Evolutionary conservation across 2,329 filamentous ascomycete genomes (phyloP).

Genomic region (Fusarium sambucinum): DNA sequence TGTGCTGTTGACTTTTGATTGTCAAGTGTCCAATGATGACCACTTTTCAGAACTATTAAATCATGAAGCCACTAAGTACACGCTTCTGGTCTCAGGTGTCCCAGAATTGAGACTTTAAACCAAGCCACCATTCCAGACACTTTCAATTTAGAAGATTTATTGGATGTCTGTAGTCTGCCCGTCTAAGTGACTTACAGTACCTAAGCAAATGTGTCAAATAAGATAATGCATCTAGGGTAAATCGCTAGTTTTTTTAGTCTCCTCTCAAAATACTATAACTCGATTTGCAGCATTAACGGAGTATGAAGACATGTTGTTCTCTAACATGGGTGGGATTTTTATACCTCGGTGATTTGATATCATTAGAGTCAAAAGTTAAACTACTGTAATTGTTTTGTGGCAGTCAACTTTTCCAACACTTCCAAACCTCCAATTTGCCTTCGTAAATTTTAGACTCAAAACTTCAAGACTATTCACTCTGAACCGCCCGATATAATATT

Average conservation of each 20-base stretch:
- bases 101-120: background rate
- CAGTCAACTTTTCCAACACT: too few relatives aligned
- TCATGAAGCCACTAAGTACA: background rate
- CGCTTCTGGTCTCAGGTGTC: background rate
- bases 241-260: background rate
- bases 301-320: background rate
- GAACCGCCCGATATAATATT: background rate
- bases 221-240: background rate
- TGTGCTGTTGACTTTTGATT: background rate
- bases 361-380: background rate
- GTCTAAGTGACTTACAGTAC: background rate
- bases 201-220: background rate
- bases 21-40: background rate
- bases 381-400: background rate
- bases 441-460: too few relatives aligned
- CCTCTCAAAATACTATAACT: too few relatives aligned
- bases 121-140: background rate
- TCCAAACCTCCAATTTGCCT: too few relatives aligned
- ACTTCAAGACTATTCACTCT: too few relatives aligned
- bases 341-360: background rate
- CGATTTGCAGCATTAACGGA: background rate
- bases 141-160: background rate
- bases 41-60: background rate
- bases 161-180: background rate
- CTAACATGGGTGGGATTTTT: background rate